phyloP scores from a whole-genome alignment of 805 yeast species.

The Candida silvatica region DNA sequence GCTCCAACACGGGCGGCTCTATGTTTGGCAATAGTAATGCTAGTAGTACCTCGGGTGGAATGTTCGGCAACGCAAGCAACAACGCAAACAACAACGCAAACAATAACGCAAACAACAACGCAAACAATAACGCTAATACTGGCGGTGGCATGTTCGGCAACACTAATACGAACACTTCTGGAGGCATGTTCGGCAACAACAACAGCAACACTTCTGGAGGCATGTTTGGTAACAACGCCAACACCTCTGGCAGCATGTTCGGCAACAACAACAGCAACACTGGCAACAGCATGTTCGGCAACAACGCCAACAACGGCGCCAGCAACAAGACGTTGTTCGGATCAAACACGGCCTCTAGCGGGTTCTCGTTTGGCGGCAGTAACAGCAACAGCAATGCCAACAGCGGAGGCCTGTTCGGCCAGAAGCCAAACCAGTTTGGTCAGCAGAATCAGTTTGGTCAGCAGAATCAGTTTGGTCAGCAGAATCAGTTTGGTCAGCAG shows the following conservation, averaged over 20 bases:
- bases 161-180: conserved; percentile 4
- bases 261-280: conserved; percentile 13
- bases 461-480: too few relatives aligned
- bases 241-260: conserved; percentile 23
- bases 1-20: conserved; percentile 25
- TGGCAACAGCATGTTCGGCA: conserved; percentile 2
- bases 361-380: conserved; percentile 5
- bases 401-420: neutral
- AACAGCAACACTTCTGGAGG: conserved; percentile 10
- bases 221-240: conserved; percentile 14
- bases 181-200: conserved; percentile 13
- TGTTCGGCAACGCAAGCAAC: conserved; percentile 6
- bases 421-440: too few relatives aligned
- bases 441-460: too few relatives aligned
- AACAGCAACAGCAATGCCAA: conserved; percentile 12
- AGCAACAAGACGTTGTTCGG: too few relatives aligned
- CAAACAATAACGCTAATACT: conserved; percentile 1
- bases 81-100: conserved; percentile 1
- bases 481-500: too few relatives aligned
- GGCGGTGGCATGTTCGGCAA: conserved; percentile 11
- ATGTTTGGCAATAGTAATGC: conserved; percentile 23
- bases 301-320: conserved; percentile 5
- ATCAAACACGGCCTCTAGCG: conserved; percentile 1
- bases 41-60: conserved; percentile 2
- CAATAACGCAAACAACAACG: conserved; percentile 5